These are phyloP conservation scores for Quercus phellos DNA, from an alignment of 331 rosid species.

Conservation along the genomic window DNA sequence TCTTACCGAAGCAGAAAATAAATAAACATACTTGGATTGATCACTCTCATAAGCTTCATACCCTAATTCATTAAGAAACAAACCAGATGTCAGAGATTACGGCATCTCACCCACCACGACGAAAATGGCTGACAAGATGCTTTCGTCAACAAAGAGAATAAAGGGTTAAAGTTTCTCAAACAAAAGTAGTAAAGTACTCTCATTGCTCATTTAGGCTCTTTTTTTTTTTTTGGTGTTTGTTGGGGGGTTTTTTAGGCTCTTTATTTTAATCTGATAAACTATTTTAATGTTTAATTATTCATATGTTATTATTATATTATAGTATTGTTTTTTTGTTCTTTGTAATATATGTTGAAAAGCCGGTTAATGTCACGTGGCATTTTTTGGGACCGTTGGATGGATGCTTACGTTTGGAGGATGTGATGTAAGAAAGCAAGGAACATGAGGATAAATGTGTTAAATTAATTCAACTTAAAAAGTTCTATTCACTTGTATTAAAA, in stretches of 20 bases:
- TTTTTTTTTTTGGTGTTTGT: neutral
- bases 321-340: neutral
- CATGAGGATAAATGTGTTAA: neutral
- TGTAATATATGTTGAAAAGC: neutral
- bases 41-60: neutral
- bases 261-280: neutral
- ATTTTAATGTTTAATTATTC: neutral
- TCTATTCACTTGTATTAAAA: neutral
- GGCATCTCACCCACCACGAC: conserved; percentile 27
- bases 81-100: conserved; percentile 27
- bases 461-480: too few species aligned
- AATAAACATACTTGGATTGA: neutral
- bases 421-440: neutral
- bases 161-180: conserved; percentile 8
- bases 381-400: neutral
- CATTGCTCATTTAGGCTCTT: neutral
- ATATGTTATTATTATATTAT: neutral
- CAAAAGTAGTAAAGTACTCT: neutral
- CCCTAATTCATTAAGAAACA: conserved; percentile 2
- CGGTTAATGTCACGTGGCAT: neutral
- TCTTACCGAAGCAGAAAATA: neutral
- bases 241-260: neutral
- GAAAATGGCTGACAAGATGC: conserved; percentile 4
- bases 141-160: conserved; percentile 10
- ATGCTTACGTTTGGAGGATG: neutral